phyloP scores from a whole-genome alignment of 2,329 filamentous ascomycete species.

The Calycina herbarum region DNA sequence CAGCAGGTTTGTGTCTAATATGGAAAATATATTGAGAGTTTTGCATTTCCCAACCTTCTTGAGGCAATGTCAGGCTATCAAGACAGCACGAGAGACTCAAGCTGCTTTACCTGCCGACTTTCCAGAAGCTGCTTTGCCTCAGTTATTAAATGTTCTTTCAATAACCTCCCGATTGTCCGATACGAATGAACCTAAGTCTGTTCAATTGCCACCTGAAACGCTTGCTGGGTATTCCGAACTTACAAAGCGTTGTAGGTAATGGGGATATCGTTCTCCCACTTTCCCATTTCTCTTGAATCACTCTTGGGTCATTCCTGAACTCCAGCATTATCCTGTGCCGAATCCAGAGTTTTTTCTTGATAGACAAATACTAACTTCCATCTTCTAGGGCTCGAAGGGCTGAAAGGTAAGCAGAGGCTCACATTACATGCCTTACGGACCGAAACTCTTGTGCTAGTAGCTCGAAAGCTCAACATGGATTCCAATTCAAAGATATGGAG shows the following conservation, averaged over 20 bases:
- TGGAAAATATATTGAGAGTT: constrained; percentile 24
- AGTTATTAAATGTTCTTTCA: constrained; percentile 21
- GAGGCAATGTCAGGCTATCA: constrained; percentile 18
- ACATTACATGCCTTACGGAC: constrained; percentile 21
- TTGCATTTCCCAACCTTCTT: constrained; percentile 26
- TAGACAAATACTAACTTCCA: no score
- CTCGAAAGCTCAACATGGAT: constrained; percentile 7
- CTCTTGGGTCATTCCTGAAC: no score
- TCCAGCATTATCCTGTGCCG: no score
- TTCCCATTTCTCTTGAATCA: no score
- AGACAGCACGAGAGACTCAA: constrained; percentile 9
- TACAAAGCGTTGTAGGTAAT: constrained; percentile 14
- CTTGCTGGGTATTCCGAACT: constrained; percentile 17
- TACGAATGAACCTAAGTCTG: constrained; percentile 8
- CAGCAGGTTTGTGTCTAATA: constrained; percentile 20
- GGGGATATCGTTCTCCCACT: no score
- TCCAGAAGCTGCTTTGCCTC: constrained; percentile 20
- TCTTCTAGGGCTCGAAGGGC: constrained; percentile 17
- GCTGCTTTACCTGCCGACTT: constrained; percentile 15
- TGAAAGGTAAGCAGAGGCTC: constrained; percentile 21
- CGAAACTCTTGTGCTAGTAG: constrained; percentile 22
- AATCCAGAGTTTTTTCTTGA: no score
- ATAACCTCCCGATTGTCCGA: constrained; percentile 24
- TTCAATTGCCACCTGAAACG: constrained; percentile 18
- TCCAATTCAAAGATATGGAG: constrained; percentile 14